phyloP scores from a whole-genome alignment of 441 rosid genomes.

The Eutrema salsugineum region DNA sequence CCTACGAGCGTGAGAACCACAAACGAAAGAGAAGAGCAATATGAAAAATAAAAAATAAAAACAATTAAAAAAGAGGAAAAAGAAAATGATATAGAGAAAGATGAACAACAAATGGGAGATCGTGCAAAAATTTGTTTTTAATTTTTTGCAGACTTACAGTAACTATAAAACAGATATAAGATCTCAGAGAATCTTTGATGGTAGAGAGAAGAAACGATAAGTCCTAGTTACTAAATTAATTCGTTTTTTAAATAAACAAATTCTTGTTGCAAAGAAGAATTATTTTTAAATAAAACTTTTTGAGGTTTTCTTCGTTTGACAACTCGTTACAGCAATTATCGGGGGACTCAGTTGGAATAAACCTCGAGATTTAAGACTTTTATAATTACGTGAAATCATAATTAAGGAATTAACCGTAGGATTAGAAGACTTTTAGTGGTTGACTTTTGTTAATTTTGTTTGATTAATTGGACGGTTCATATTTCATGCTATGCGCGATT shows the following conservation, averaged over 20 bases:
- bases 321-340: conserved; percentile 27
- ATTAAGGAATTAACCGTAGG: too few relatives aligned
- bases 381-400: not conserved
- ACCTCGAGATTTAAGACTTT: not conserved
- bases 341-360: conserved; percentile 16
- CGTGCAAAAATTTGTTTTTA: not conserved
- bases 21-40: conserved; percentile 15
- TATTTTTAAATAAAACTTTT: not conserved
- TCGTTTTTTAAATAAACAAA: not conserved
- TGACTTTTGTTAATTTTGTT: too few relatives aligned
- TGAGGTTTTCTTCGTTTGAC: conserved; percentile 2
- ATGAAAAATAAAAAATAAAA: too few relatives aligned
- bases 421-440: too few relatives aligned
- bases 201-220: conserved; percentile 11
- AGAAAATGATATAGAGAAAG: not conserved
- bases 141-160: conserved; percentile 6
- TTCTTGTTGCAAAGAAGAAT: conserved; percentile 7
- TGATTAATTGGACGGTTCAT: too few relatives aligned
- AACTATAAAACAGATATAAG: conserved; percentile 26
- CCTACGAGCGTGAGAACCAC: conserved; percentile 22
- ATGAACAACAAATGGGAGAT: not conserved
- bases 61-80: too few relatives aligned
- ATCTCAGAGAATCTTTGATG: conserved; percentile 21
- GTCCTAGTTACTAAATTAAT: conserved; percentile 2
- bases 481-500: too few relatives aligned